These are phyloP conservation scores for Hypoxylon rubiginosum DNA, from an alignment of 2,329 filamentous ascomycete genomes.

Conservation along the genomic window DNA sequence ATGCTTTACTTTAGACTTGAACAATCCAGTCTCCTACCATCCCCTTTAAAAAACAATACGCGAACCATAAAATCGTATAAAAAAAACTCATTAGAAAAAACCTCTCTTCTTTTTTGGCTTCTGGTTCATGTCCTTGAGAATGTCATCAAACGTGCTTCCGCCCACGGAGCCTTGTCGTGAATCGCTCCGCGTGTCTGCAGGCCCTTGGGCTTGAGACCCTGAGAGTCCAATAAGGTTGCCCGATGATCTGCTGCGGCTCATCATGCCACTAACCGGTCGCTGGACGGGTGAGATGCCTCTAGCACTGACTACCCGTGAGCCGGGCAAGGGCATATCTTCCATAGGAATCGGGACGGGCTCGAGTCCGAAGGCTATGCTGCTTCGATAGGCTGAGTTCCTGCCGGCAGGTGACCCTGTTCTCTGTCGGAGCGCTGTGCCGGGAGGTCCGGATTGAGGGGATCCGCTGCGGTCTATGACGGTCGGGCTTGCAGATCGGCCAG, in stretches of 20 bases:
- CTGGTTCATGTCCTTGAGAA: slow-evolving; percentile 52
- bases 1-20: slow-evolving; percentile 15
- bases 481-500: slow-evolving; percentile 41
- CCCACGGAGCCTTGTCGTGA: slow-evolving; percentile 48
- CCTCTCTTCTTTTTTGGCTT: slow-evolving; percentile 54
- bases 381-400: slow-evolving; percentile 48
- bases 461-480: slow-evolving; percentile 47
- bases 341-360: slow-evolving; percentile 49
- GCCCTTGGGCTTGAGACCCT: slow-evolving; percentile 38
- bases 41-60: slow-evolving; percentile 5
- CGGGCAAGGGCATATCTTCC: slow-evolving; percentile 37
- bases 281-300: slow-evolving; percentile 44
- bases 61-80: slow-evolving; percentile 17
- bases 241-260: slow-evolving; percentile 51
- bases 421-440: slow-evolving; percentile 46
- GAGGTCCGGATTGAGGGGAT: slow-evolving; percentile 47
- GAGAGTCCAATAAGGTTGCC: slow-evolving; percentile 48
- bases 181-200: slow-evolving; percentile 38
- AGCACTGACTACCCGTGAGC: slow-evolving; percentile 47
- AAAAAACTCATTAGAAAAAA: slow-evolving; percentile 45
- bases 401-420: slow-evolving; percentile 47
- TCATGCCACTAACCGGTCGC: slow-evolving; percentile 46
- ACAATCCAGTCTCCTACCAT: background rate
- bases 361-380: slow-evolving; percentile 51
- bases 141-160: slow-evolving; percentile 54